Percentiles rank a stretch among this genome's conserved stretches.
Evolutionary conservation across 2,329 filamentous ascomycete genomes (phyloP).

Genomic region (Atkinsonella hypoxylon): DNA sequence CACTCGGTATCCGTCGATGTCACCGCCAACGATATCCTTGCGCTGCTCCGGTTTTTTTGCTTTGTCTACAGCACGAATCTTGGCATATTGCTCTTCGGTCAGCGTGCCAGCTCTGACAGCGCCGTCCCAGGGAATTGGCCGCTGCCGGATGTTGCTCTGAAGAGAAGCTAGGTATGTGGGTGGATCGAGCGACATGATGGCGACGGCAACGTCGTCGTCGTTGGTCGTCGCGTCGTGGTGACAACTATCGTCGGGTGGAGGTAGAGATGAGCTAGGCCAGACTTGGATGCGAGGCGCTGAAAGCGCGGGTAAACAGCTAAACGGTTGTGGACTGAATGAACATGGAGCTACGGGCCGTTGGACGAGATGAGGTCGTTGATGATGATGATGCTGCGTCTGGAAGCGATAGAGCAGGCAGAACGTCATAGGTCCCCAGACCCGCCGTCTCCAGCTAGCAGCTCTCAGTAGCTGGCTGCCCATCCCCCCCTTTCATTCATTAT

Average conservation of each 20-base stretch:
- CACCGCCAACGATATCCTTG: slow-evolving; percentile 66
- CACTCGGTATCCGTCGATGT: slow-evolving; percentile 67
- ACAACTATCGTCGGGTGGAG: too few relatives aligned
- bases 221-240: slow-evolving; percentile 13
- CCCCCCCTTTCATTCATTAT: too few relatives aligned
- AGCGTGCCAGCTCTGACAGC: slow-evolving; percentile 88
- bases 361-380: slow-evolving; percentile 6
- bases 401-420: background rate
- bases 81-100: slow-evolving; percentile 84
- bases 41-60: slow-evolving; percentile 77
- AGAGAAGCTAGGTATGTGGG: slow-evolving; percentile 76
- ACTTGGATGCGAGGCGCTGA: background rate
- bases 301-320: too few relatives aligned
- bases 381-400: slow-evolving; percentile 9
- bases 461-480: too few relatives aligned
- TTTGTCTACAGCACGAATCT: slow-evolving; percentile 95
- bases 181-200: slow-evolving; percentile 76
- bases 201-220: slow-evolving; percentile 8
- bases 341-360: background rate
- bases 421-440: slow-evolving; percentile 5
- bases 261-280: too few relatives aligned
- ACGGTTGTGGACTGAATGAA: background rate
- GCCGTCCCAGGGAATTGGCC: slow-evolving; percentile 96
- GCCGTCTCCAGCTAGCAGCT: background rate
- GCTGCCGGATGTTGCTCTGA: slow-evolving; percentile 92